Base-by-base conservation (phyloP, 2,329 filamentous ascomycete species). In the Simplicillium aogashimaense region DNA sequence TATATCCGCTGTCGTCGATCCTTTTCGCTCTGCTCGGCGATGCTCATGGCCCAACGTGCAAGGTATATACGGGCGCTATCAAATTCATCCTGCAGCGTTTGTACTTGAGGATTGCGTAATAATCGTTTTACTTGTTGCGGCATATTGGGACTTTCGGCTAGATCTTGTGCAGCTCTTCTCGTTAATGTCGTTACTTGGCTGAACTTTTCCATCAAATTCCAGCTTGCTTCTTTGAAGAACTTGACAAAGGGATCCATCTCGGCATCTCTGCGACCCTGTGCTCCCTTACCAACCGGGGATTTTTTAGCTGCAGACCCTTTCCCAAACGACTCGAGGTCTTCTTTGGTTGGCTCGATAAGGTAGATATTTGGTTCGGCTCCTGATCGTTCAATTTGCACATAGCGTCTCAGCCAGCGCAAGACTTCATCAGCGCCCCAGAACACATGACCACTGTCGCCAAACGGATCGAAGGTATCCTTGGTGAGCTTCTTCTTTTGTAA, bases 391-490 rank as follows among this genome's bases (percentile, higher is more conserved):
- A 98, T 78, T 15, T 71, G 73, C 7, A 92, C 77, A 59, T 95
- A 95, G 56, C 81, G 74, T 56, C 81, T 86, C 51, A 98, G 56
- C 92, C 94, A 98, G 41, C 87, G 74, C 36, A 98, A 59, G 1
- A 97, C 84, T 64, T 98, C 90, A 57, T 98, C 92, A 5, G 92
- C 92, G 42, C 92, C 94, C 92, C 94, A 98, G 56, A 95, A 97
- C 70, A 95, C 82, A 57, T 85, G 78, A 0, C 90, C 90, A 47
- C 74, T 74, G 46, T 87, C 85, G 13, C 83, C 81, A 58, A 95
- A 95, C 0, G 89, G 89, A 52, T 95, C 88, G 53, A 98, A 97
- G 34, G 70, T 86, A 51, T 95, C 87, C 45, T 75, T 76, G 1
- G 87, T 78, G 39, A 86, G 69, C 63, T 82, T 86, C 71, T 92